Evolutionary conservation across 1,139 yeast genomes (phyloP).

Genomic region (Pneumocystis canis): DNA sequence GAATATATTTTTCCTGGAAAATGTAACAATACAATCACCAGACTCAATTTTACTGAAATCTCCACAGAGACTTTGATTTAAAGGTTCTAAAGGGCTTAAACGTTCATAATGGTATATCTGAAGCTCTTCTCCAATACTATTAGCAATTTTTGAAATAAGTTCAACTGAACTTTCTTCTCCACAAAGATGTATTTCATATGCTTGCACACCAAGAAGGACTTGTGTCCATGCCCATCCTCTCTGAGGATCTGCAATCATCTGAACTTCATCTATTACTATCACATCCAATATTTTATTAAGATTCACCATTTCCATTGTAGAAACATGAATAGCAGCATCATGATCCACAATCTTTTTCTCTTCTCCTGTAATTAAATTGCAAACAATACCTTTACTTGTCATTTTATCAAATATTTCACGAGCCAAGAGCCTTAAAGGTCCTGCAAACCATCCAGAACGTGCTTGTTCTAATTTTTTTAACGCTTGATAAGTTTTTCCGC

Average conservation of each 20-base stretch:
- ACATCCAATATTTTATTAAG: conserved; percentile 54
- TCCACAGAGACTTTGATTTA: conserved; percentile 27
- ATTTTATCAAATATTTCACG: conserved; percentile 80
- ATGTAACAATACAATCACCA: conserved; percentile 87
- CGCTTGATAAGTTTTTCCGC: conserved; percentile 89
- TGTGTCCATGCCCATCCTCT: conserved; percentile 95
- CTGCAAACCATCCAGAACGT: conserved; percentile 81
- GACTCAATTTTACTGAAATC: conserved; percentile 27
- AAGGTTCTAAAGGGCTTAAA: conserved; percentile 54
- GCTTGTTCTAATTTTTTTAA: conserved; percentile 52
- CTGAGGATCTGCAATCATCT: conserved; percentile 67
- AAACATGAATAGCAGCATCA: conserved; percentile 64
- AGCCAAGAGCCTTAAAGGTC: conserved; percentile 80
- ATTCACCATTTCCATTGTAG: conserved; percentile 90
- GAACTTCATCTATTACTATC: conserved; percentile 89
- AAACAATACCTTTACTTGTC: conserved; percentile 45
- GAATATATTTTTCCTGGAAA: conserved; percentile 58
- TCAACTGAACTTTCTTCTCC: conserved; percentile 80
- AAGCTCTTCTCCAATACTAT: conserved; percentile 66
- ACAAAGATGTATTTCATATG: conserved; percentile 77
- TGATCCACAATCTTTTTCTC: conserved; percentile 54
- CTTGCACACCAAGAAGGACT: conserved; percentile 74
- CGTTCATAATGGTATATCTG: conserved; percentile 55
- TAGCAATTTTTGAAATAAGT: conserved; percentile 41
- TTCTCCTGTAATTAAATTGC: conserved; percentile 88